Conservation (phyloP, 2,329 filamentous ascomycete genomes). For the Alternaria sp. region DNA sequence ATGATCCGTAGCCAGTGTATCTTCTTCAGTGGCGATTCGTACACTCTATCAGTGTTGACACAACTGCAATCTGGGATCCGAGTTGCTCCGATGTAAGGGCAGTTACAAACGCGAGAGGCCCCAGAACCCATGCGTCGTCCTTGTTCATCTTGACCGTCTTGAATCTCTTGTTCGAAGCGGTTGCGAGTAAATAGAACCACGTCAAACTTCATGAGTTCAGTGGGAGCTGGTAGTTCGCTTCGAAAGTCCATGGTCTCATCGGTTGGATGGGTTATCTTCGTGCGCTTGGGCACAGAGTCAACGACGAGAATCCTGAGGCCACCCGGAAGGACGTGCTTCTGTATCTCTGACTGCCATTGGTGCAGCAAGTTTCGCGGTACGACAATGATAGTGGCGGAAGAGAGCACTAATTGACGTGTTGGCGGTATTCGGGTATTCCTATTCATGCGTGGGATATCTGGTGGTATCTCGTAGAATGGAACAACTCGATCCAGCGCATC, state of each 20-base stretch:
- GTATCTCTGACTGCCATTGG: slow-evolving; percentile 84
- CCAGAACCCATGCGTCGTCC: slow-evolving; percentile 48
- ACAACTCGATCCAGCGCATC: slow-evolving; percentile 42
- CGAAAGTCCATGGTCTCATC: slow-evolving; percentile 40
- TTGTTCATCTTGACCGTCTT: slow-evolving; percentile 55
- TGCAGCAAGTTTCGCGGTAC: slow-evolving; percentile 82
- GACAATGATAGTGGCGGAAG: slow-evolving; percentile 75
- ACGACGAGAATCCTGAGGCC: slow-evolving; percentile 71
- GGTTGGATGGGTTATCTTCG: slow-evolving; percentile 9
- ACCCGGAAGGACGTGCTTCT: slow-evolving; percentile 70
- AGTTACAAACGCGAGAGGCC: slow-evolving; percentile 35
- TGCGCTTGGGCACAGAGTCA: slow-evolving; percentile 45
- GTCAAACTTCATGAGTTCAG: slow-evolving; percentile 71
- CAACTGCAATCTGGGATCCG: slow-evolving; percentile 55
- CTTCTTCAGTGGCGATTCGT: slow-evolving; percentile 68
- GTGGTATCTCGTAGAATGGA: slow-evolving; percentile 51
- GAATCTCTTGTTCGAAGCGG: slow-evolving; percentile 73
- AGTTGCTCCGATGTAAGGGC: slow-evolving; percentile 55
- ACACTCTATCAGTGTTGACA: slow-evolving; percentile 49
- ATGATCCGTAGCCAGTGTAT: slow-evolving; percentile 89
- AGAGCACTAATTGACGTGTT: slow-evolving; percentile 65
- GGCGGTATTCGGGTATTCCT: slow-evolving; percentile 50
- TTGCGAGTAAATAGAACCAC: slow-evolving; percentile 78
- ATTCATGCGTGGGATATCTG: slow-evolving; percentile 49
- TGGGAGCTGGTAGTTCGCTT: slow-evolving; percentile 62